Evolutionary conservation across 164 flowering plant genomes (phyloP).

Genomic region (Piper betle): DNA sequence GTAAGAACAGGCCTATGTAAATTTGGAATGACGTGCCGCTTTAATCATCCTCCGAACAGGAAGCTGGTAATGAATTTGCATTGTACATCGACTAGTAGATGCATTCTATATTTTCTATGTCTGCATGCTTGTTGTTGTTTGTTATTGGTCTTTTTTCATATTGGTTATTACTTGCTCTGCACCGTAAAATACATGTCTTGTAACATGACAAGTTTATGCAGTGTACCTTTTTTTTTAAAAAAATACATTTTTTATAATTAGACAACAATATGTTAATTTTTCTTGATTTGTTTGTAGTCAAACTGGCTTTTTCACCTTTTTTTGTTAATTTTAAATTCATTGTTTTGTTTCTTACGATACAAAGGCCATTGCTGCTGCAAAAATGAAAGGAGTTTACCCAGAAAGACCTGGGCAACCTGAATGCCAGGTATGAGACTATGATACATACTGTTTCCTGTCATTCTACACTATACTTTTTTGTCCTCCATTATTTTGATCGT

Average conservation of each 20-base stretch:
- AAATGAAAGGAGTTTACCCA: constrained; percentile 87
- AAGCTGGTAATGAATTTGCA: constrained; percentile 45
- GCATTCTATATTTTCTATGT: background rate
- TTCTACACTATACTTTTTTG: background rate
- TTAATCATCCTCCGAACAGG: constrained; percentile 89
- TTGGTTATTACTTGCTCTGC: background rate
- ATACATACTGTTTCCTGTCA: background rate
- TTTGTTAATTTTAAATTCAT: no score
- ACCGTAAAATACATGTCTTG: no score
- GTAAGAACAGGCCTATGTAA: constrained; percentile 90
- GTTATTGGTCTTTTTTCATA: background rate
- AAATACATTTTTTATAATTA: no score
- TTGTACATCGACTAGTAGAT: constrained; percentile 2
- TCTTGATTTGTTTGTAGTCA: background rate
- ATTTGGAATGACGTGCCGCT: constrained; percentile 84
- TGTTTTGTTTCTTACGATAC: constrained; percentile 3
- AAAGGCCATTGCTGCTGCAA: constrained; percentile 84
- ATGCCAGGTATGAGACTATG: constrained; percentile 58
- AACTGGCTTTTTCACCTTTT: background rate
- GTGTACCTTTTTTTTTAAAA: no score
- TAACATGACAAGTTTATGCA: no score
- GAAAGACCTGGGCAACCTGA: constrained; percentile 95
- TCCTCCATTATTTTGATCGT: background rate
- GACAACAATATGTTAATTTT: no score
- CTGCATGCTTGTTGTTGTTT: background rate